These are phyloP conservation scores for Schwanniomyces etchellsii DNA, from an alignment of 1,139 yeast species.

Conservation along the genomic window DNA sequence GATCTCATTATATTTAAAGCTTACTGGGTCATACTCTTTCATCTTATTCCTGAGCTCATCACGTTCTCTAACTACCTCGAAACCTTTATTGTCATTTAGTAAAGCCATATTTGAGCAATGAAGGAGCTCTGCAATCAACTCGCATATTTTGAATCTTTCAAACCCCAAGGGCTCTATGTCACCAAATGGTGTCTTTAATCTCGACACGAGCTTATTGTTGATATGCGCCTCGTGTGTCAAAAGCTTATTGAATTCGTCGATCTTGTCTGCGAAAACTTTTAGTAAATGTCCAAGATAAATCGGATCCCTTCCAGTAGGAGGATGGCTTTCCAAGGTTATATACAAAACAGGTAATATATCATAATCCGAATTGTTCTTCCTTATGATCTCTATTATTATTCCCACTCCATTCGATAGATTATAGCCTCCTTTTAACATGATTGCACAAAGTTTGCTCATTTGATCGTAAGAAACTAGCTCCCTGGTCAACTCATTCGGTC, in stretches of 20 bases:
- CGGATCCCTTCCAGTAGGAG: constrained; percentile 93
- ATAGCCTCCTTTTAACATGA: constrained; percentile 89
- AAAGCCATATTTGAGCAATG: constrained; percentile 97
- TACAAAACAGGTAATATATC: constrained; percentile 85
- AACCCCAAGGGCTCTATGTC: constrained; percentile 84
- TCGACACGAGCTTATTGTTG: constrained; percentile 13
- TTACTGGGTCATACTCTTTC: constrained; percentile 42
- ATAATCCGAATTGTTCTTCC: constrained; percentile 94
- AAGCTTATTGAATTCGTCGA: constrained; percentile 55
- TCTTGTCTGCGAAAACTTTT: constrained; percentile 69
- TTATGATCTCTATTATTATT: constrained; percentile 86
- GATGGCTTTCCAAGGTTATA: constrained; percentile 85
- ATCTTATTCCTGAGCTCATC: constrained; percentile 57
- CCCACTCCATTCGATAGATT: constrained; percentile 96
- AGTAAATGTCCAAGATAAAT: constrained; percentile 87
- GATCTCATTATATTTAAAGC: constrained; percentile 44
- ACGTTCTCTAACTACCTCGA: constrained; percentile 67
- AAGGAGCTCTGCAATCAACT: constrained; percentile 85
- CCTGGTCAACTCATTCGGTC: constrained; percentile 92
- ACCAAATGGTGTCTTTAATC: constrained; percentile 53
- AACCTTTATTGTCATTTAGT: constrained; percentile 81
- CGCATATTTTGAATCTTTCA: constrained; percentile 92
- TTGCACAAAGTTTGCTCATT: constrained; percentile 62
- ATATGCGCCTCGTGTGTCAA: constrained; percentile 21
- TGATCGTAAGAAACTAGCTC: constrained; percentile 72